phyloP scores from a whole-genome alignment of 2,329 filamentous ascomycete species.

The Purpureocillium takamizusanense region DNA sequence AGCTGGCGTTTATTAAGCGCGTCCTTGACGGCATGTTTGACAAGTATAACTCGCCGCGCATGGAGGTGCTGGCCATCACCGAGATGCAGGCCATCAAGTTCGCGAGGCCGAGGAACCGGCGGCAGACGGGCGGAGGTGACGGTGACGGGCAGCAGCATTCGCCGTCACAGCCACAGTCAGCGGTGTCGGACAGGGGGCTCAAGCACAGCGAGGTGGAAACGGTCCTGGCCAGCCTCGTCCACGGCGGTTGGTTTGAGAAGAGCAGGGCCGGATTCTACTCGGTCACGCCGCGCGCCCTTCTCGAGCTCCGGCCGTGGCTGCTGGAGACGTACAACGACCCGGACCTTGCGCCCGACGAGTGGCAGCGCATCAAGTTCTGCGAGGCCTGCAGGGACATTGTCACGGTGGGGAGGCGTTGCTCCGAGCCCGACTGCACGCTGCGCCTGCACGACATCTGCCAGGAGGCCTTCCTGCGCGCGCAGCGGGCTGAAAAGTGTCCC shows the following conservation, averaged over 20 bases:
- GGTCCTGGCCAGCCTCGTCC: constrained; percentile 59
- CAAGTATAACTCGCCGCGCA: constrained; percentile 67
- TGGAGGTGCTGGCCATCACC: constrained; percentile 76
- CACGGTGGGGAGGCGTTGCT: constrained; percentile 73
- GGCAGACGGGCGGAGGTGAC: constrained; percentile 19
- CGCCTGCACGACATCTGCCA: constrained; percentile 72
- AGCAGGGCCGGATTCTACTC: constrained; percentile 65
- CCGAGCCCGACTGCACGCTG: constrained; percentile 55
- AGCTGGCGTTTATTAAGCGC: constrained; percentile 83
- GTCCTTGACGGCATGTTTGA: constrained; percentile 90
- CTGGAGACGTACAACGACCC: constrained; percentile 83
- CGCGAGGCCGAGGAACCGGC: constrained; percentile 36
- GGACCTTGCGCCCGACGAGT: constrained; percentile 47
- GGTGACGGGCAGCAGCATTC: constrained; percentile 19
- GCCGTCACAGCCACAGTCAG: constrained; percentile 21
- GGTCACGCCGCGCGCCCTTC: constrained; percentile 65
- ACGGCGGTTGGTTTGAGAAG: constrained; percentile 78
- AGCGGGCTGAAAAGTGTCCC: constrained; percentile 55
- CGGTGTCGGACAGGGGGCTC: constrained; percentile 42
- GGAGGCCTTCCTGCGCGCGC: constrained; percentile 62
- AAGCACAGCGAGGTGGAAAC: constrained; percentile 71
- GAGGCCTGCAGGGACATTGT: constrained; percentile 84
- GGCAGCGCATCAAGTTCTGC: constrained; percentile 76
- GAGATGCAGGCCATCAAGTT: constrained; percentile 71
- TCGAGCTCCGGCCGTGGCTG: constrained; percentile 80